These are phyloP conservation scores for Phaeotremella skinneri DNA, from an alignment of 768 basidiomycete genomes.

Conservation along the genomic window DNA sequence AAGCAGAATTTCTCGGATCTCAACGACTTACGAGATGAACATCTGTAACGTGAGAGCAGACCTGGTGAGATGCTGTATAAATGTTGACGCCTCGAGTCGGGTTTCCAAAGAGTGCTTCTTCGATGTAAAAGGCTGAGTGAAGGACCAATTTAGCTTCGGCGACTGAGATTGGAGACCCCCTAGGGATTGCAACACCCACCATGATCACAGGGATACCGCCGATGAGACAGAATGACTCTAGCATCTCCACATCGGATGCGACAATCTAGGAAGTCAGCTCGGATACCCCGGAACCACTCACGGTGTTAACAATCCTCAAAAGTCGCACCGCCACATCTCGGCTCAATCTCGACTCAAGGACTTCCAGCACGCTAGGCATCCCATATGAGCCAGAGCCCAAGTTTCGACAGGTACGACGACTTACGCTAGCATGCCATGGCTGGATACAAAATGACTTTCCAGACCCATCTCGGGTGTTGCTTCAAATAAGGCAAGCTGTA, in stretches of 20 bases:
- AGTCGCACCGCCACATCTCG: slow-evolving; percentile 81
- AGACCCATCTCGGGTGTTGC: slow-evolving; percentile 73
- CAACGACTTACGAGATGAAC: slow-evolving; percentile 84
- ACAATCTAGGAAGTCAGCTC: slow-evolving; percentile 53
- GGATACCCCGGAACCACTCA: slow-evolving; percentile 51
- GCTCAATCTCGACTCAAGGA: slow-evolving; percentile 80
- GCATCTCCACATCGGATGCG: slow-evolving; percentile 69
- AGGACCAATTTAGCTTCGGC: slow-evolving; percentile 1
- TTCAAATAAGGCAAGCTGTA: slow-evolving; percentile 68
- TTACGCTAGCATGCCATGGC: slow-evolving; percentile 86
- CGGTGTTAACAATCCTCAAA: slow-evolving; percentile 84
- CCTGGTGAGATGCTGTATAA: slow-evolving; percentile 81
- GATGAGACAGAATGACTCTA: slow-evolving; percentile 88
- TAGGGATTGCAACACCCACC: slow-evolving; percentile 54
- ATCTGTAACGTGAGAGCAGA: slow-evolving; percentile 93
- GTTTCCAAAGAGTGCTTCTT: slow-evolving; percentile 92
- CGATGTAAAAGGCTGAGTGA: slow-evolving; percentile 70
- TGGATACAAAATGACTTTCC: slow-evolving; percentile 79
- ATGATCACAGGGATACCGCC: slow-evolving; percentile 94
- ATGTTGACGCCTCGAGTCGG: slow-evolving; percentile 89
- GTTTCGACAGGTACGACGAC: slow-evolving; percentile 3
- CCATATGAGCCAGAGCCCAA: neutral
- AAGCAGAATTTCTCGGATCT: neutral
- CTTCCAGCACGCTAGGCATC: slow-evolving; percentile 66
- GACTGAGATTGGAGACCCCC: neutral